Evolutionary conservation across 1,284 basidiomycete species (phyloP).

Genomic region (Apiotrichum gamsii): DNA sequence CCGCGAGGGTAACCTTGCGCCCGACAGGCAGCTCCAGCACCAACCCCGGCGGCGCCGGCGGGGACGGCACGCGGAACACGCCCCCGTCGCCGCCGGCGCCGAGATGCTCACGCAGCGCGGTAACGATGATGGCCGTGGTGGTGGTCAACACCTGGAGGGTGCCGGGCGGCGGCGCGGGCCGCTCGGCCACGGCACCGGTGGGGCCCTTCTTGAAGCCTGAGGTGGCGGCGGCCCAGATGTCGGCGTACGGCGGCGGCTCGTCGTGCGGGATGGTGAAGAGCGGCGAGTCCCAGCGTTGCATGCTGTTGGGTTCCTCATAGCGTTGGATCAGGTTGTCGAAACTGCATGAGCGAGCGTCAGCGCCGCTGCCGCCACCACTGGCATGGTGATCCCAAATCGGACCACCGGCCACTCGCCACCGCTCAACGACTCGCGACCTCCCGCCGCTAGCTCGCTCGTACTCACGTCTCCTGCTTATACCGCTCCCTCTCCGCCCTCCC

Average conservation of each 20-base stretch:
- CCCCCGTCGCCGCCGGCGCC: constrained; percentile 52
- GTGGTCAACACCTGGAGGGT: constrained; percentile 71
- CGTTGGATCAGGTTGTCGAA: constrained; percentile 82
- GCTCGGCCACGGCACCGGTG: constrained; percentile 77
- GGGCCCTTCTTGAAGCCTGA: constrained; percentile 75
- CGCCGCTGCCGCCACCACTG: too few relatives aligned
- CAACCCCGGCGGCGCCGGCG: constrained; percentile 49
- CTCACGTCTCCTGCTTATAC: constrained; percentile 72
- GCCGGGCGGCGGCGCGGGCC: constrained; percentile 69
- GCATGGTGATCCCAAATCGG: too few relatives aligned
- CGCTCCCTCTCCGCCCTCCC: constrained; percentile 35
- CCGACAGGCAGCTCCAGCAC: constrained; percentile 56
- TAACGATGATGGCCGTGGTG: constrained; percentile 61
- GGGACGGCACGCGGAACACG: constrained; percentile 55
- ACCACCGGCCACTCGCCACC: too few relatives aligned
- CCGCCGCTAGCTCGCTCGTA: constrained; percentile 12
- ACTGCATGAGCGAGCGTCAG: constrained; percentile 48
- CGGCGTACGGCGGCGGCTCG: constrained; percentile 59
- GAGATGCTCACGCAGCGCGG: constrained; percentile 56
- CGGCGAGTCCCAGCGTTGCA: constrained; percentile 96
- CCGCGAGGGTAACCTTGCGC: constrained; percentile 67
- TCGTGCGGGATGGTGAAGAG: constrained; percentile 76
- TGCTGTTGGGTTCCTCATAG: constrained; percentile 93
- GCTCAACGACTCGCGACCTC: too few relatives aligned
- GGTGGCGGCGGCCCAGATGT: constrained; percentile 76